phyloP scores from a whole-genome alignment of 2,329 filamentous ascomycete genomes.

The Cytospora piceae region DNA sequence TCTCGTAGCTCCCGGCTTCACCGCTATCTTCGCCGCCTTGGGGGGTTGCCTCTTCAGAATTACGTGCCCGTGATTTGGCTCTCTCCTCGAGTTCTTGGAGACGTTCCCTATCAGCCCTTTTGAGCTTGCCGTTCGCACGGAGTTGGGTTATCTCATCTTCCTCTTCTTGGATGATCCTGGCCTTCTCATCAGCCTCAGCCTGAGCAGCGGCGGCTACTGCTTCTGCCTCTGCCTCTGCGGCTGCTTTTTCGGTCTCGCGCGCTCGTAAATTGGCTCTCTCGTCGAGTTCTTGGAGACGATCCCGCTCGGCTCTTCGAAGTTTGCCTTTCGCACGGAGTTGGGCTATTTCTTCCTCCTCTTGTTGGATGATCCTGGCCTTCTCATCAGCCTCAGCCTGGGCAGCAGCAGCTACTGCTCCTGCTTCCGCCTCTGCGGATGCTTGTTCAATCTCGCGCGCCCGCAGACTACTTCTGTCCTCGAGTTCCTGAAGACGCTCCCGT shows the following conservation, averaged over 20 bases:
- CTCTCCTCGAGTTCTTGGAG: conserved; percentile 20
- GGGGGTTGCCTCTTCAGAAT: neutral
- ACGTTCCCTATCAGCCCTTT: conserved; percentile 9
- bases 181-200: conserved; percentile 20
- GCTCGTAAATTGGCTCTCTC: neutral
- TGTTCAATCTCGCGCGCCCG: neutral
- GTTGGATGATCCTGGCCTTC: conserved; percentile 8
- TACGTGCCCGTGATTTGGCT: neutral
- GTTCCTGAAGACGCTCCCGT: conserved; percentile 12
- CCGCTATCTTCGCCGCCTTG: conserved; percentile 27
- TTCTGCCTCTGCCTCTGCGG: neutral
- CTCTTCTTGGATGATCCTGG: conserved; percentile 9
- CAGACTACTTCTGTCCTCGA: too few species aligned
- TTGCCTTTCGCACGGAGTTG: conserved; percentile 14
- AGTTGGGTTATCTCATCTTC: conserved; percentile 19
- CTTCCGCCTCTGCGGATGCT: neutral
- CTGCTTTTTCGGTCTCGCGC: neutral
- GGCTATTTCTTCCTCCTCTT: conserved; percentile 17
- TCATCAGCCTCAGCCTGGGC: conserved; percentile 21
- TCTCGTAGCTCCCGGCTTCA: conserved; percentile 22
- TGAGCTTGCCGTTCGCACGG: conserved; percentile 12
- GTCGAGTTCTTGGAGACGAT: conserved; percentile 20
- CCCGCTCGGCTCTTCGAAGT: conserved; percentile 9
- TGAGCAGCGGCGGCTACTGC: conserved; percentile 28
- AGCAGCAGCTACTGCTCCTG: conserved; percentile 27